A percentile compares a stretch with the other conserved stretches of the same genome.
These are phyloP conservation scores for Dothidotthia symphoricarpi DNA, from an alignment of 2,329 filamentous ascomycete species.

Conservation along the genomic window DNA sequence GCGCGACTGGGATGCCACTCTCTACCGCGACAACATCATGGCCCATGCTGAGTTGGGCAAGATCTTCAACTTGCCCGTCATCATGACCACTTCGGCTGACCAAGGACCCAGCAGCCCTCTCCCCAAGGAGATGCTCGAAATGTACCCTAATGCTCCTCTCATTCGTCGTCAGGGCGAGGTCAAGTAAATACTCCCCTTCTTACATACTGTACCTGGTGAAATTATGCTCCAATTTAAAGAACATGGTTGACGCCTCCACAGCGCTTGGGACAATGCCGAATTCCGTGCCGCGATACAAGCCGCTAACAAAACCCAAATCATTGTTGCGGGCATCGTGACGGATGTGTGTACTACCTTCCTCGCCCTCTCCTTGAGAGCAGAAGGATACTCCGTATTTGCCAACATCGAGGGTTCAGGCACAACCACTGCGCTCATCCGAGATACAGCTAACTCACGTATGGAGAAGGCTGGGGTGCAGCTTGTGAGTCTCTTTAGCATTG, in stretches of 20 bases:
- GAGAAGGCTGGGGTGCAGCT: conserved; percentile 64
- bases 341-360: conserved; percentile 76
- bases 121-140: conserved; percentile 65
- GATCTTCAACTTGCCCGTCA: conserved; percentile 65
- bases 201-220: no score
- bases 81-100: conserved; percentile 70
- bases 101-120: conserved; percentile 69
- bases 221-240: not conserved
- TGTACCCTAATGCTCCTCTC: conserved; percentile 66
- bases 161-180: conserved; percentile 70
- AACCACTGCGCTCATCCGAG: conserved; percentile 59
- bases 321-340: conserved; percentile 69
- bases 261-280: conserved; percentile 70
- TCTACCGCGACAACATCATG: conserved; percentile 66
- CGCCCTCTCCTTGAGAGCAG: conserved; percentile 67
- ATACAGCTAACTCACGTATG: conserved; percentile 67
- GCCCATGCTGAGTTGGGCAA: conserved; percentile 66
- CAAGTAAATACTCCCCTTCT: conserved; percentile 42
- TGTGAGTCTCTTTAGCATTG: conserved; percentile 61
- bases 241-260: conserved; percentile 11
- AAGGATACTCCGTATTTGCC: conserved; percentile 71
- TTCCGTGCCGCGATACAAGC: conserved; percentile 66
- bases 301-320: conserved; percentile 66
- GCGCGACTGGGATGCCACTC: conserved; percentile 64
- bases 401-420: conserved; percentile 72